phyloP scores from a whole-genome alignment of 192 early-diverging fungal species.

The Gonapodya sp. region DNA sequence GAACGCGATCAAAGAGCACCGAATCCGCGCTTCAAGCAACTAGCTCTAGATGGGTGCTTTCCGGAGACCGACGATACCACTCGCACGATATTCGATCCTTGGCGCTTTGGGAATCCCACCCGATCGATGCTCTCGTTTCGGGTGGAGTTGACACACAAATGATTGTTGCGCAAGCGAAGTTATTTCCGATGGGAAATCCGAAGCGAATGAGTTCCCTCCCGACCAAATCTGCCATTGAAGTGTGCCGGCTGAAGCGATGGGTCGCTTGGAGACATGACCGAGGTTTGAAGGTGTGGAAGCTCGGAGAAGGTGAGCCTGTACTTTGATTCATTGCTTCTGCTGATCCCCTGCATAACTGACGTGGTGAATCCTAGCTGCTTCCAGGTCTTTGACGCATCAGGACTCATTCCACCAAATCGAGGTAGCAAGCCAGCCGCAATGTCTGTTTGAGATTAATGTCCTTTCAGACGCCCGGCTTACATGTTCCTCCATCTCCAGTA shows the following conservation, averaged over 20 bases:
- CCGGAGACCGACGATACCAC: conserved; percentile 83
- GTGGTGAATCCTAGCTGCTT: conserved; percentile 16
- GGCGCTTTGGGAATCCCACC: conserved; percentile 59
- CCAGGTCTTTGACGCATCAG: conserved; percentile 28
- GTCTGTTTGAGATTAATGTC: conserved; percentile 66
- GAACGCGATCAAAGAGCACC: no score
- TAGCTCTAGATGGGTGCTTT: conserved; percentile 56
- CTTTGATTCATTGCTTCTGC: neutral
- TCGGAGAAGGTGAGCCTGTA: conserved; percentile 36
- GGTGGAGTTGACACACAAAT: conserved; percentile 77
- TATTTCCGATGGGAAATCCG: conserved; percentile 38
- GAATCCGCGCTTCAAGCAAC: no score
- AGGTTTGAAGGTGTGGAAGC: conserved; percentile 69
- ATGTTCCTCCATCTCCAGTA: conserved; percentile 63
- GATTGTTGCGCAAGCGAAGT: conserved; percentile 41
- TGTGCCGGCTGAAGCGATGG: conserved; percentile 14
- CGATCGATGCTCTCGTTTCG: conserved; percentile 62
- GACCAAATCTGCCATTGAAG: conserved; percentile 32
- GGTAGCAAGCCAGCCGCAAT: conserved; percentile 51
- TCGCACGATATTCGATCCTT: conserved; percentile 89
- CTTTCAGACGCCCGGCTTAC: conserved; percentile 60
- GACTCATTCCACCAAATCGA: conserved; percentile 27
- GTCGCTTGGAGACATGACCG: conserved; percentile 55
- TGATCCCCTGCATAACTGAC: neutral
- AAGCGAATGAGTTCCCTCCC: conserved; percentile 45